These are phyloP conservation scores for Metschnikowia amazonensis DNA, from an alignment of 805 yeast genomes.

Conservation along the genomic window DNA sequence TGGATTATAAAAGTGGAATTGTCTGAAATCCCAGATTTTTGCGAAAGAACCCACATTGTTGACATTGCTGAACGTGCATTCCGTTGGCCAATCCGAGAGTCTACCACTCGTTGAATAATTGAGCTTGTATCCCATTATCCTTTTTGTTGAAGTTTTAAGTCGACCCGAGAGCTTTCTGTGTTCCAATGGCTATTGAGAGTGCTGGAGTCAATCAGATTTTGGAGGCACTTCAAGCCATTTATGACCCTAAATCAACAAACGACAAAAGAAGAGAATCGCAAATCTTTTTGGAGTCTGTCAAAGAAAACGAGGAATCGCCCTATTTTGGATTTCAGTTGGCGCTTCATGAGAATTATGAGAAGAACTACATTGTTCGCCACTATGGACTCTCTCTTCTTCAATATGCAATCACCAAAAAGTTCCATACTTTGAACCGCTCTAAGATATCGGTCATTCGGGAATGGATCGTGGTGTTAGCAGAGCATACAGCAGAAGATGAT, in stretches of 20 bases:
- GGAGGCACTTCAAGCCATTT: conserved; percentile 70
- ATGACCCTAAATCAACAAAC: conserved; percentile 62
- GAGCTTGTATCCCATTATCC: neutral
- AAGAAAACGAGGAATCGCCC: conserved; percentile 78
- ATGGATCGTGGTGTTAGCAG: conserved; percentile 81
- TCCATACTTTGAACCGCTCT: conserved; percentile 49
- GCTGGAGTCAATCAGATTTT: conserved; percentile 71
- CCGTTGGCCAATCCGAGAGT: neutral
- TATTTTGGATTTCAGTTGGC: conserved; percentile 90
- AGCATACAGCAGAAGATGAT: conserved; percentile 55
- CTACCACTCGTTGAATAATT: conserved; percentile 1
- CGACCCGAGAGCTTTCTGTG: no score
- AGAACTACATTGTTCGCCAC: conserved; percentile 75
- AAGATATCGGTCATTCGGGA: conserved; percentile 66
- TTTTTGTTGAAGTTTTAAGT: neutral
- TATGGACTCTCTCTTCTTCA: conserved; percentile 82
- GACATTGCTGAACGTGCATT: neutral
- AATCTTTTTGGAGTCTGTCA: conserved; percentile 67
- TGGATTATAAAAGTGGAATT: neutral
- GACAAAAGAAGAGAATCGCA: conserved; percentile 53
- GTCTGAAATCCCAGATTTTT: neutral
- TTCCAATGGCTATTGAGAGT: conserved; percentile 49
- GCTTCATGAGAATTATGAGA: conserved; percentile 50
- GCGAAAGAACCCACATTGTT: neutral
- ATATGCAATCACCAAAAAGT: conserved; percentile 59